Conservation (phyloP, 2,329 filamentous ascomycete species). For the Clarireedia hainanense region DNA sequence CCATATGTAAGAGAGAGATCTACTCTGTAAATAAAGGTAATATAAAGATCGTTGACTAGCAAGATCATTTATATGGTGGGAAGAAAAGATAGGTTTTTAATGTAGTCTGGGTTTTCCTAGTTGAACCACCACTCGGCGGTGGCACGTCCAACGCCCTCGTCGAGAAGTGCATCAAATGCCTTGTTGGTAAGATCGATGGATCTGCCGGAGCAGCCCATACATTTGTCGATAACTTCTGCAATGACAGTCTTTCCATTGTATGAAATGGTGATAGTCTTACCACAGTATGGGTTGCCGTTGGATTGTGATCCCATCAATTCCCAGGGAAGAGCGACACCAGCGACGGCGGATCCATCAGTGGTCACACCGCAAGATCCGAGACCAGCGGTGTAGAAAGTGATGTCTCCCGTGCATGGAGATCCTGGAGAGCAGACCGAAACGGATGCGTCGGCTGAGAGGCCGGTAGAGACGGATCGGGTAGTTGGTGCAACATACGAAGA, state of each 20-base stretch:
- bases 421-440: conserved; percentile 27
- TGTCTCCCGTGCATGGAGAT: conserved; percentile 46
- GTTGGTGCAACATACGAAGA: conserved; percentile 4
- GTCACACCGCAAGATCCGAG: conserved; percentile 60
- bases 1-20: conserved; percentile 22
- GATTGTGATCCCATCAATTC: conserved; percentile 54
- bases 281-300: conserved; percentile 65
- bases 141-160: conserved; percentile 37
- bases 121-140: conserved; percentile 41
- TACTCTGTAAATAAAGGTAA: conserved; percentile 18
- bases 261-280: conserved; percentile 59
- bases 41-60: conserved; percentile 7
- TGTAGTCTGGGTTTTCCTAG: conserved; percentile 1
- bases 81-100: background rate
- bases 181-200: conserved; percentile 51
- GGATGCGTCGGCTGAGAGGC: conserved; percentile 15
- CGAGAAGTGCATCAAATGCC: conserved; percentile 34
- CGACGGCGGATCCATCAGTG: conserved; percentile 46
- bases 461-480: conserved; percentile 7
- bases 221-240: conserved; percentile 66
- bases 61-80: background rate
- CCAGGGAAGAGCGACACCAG: conserved; percentile 62
- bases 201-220: conserved; percentile 52
- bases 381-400: conserved; percentile 68
- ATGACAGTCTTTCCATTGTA: conserved; percentile 50